Evolutionary conservation across 495 filamentous ascomycete species (phyloP).

Genomic region (Penicillium atrosanguineum): DNA sequence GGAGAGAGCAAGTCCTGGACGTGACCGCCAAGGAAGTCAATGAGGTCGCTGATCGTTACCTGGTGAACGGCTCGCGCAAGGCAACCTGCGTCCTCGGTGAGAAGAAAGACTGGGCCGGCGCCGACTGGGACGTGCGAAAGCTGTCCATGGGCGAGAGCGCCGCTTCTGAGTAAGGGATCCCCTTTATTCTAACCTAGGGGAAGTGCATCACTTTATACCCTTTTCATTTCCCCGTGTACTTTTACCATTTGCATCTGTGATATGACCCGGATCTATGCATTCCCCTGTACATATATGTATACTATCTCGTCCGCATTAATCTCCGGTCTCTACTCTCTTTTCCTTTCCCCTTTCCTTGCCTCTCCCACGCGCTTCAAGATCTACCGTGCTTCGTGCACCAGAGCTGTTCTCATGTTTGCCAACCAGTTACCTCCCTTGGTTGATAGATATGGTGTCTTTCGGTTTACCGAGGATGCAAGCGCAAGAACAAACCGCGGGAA

Average conservation of each 20-base stretch:
- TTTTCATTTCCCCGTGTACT: constrained; percentile 18
- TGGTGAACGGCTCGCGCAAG: constrained; percentile 64
- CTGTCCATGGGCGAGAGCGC: constrained; percentile 36
- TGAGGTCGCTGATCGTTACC: constrained; percentile 74
- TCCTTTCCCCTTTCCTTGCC: neutral
- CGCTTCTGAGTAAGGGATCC: constrained; percentile 18
- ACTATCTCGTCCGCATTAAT: constrained; percentile 14
- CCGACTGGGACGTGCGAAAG: constrained; percentile 44
- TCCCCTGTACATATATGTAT: constrained; percentile 29
- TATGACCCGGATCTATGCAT: constrained; percentile 10
- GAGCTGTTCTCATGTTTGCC: constrained; percentile 35
- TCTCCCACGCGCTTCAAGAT: constrained; percentile 21
- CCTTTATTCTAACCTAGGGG: neutral
- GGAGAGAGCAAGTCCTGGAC: constrained; percentile 83
- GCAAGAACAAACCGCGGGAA: constrained; percentile 39
- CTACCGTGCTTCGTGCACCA: constrained; percentile 43
- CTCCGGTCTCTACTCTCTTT: constrained; percentile 10
- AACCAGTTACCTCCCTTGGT: constrained; percentile 26
- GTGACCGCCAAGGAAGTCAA: constrained; percentile 79
- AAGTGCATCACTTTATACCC: neutral
- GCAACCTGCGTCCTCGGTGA: constrained; percentile 73
- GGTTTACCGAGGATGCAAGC: constrained; percentile 28
- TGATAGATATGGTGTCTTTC: constrained; percentile 25
- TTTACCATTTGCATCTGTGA: constrained; percentile 12
- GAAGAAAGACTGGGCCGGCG: constrained; percentile 70